Base-by-base conservation (phyloP, 257 asterid species). In the Plectranthus barbatus region DNA sequence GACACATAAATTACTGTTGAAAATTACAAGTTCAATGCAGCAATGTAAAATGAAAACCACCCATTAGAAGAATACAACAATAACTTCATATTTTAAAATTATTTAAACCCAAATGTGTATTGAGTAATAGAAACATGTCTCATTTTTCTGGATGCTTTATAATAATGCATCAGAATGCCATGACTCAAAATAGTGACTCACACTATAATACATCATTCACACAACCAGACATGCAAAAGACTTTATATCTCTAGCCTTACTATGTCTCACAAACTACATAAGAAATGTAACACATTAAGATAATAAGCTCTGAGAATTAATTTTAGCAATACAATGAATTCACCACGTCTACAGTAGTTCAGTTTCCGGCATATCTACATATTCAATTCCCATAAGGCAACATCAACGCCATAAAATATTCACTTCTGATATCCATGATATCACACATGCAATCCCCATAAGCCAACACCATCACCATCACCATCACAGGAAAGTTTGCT, bases 21-120 rank as follows among this genome's bases (percentile, higher is more conserved):
- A 15, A 23, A 34, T 23, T 31, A 26, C 45, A 59, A 44, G 18
- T 65, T 6, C 12, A 31, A 42, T 52, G 60, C 33, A 37, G 45
- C 59, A 49, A 39, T 59, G n/a, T 50, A 58, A 66, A 59, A 66
- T 50, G 55, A 58, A 56, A 66, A 6, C 39, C 36, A 42, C 50
- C 68, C 40, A 36, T 29, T 58, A 44, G 67, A 11, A 49, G 45
- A 31, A 37, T 49, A 48, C 20, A 49, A 24, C 21, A n/a, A n/a
- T 11, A 46, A 26, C 42, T 24, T 36, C 31, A 26, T 29, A 49
- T 50, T 21, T 63, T 49, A 11, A n/a, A 40, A 21, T 40, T 33
- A 52, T 33, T 20, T 14, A 41, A 58, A 58, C 51, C 53, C 42
- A 66, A 44, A 51, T 41, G 55, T 53, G 42, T 4, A 52, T n/a